Conservation (phyloP, 2,329 filamentous ascomycete genomes). For the Torrubiellomyces zombiae region DNA sequence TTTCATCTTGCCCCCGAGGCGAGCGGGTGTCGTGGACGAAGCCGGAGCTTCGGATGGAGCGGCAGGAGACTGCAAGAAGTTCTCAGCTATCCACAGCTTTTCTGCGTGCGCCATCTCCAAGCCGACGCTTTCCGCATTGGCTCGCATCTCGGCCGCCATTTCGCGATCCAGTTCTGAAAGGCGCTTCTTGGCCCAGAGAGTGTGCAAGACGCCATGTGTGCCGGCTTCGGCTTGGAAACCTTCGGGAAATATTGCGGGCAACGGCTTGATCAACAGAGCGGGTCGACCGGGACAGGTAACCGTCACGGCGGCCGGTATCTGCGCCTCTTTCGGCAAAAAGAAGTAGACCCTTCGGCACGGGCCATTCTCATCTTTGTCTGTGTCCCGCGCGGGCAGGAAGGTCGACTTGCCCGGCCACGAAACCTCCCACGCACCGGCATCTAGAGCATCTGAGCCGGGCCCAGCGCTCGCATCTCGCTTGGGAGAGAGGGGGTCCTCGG, state of each 20-base stretch:
- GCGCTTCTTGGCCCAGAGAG: slow-evolving; percentile 76
- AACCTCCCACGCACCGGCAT: slow-evolving; percentile 47
- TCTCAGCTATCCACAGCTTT: slow-evolving; percentile 68
- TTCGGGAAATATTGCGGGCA: slow-evolving; percentile 74
- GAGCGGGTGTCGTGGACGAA: slow-evolving; percentile 47
- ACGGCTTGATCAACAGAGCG: slow-evolving; percentile 49
- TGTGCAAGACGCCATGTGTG: slow-evolving; percentile 71
- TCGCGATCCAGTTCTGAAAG: slow-evolving; percentile 60
- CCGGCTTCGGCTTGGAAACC: slow-evolving; percentile 56
- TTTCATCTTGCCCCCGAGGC: slow-evolving; percentile 62
- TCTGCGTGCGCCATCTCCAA: slow-evolving; percentile 73
- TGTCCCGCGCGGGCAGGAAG: slow-evolving; percentile 43
- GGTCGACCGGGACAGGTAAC: slow-evolving; percentile 31
- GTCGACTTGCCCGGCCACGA: slow-evolving; percentile 70
- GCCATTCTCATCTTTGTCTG: slow-evolving; percentile 13
- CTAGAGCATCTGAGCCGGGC: slow-evolving; percentile 3
- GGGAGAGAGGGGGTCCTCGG: slow-evolving; percentile 6
- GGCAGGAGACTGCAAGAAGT: slow-evolving; percentile 35
- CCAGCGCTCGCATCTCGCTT: slow-evolving; percentile 4
- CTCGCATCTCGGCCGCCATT: slow-evolving; percentile 54
- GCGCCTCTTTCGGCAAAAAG: slow-evolving; percentile 54
- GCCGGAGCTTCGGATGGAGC: slow-evolving; percentile 28
- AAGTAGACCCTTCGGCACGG: slow-evolving; percentile 56
- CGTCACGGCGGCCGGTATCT: slow-evolving; percentile 56
- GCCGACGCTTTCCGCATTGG: slow-evolving; percentile 67